phyloP scores from a whole-genome alignment of 345 rosid species.

The Rhizophora apiculata region DNA sequence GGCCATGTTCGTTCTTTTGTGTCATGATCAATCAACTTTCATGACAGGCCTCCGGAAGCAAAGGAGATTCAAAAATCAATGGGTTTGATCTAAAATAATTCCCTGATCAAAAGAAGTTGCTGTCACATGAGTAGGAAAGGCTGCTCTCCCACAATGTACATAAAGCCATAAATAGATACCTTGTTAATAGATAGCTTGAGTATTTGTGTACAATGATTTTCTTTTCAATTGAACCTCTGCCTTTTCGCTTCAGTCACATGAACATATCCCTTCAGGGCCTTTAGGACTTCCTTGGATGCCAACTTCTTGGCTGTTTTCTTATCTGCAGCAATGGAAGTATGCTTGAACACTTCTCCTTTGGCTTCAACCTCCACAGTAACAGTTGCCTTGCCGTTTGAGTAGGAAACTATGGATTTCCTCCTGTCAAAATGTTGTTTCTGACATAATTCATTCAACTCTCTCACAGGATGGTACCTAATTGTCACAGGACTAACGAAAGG shows the following conservation, averaged over 20 bases:
- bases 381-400: conserved; percentile 21
- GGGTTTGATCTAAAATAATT: too few relatives aligned
- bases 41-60: too few relatives aligned
- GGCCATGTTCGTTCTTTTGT: too few relatives aligned
- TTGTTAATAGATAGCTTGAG: too few relatives aligned
- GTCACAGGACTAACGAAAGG: conserved; percentile 66
- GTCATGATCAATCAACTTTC: too few relatives aligned
- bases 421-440: conserved; percentile 36
- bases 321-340: conserved; percentile 42
- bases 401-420: conserved; percentile 15
- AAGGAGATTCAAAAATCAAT: too few relatives aligned
- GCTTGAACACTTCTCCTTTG: conserved; percentile 30
- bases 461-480: conserved; percentile 51
- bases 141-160: too few relatives aligned
- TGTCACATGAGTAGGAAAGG: too few relatives aligned
- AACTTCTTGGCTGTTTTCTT: conserved; percentile 50
- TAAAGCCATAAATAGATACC: too few relatives aligned
- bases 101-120: too few relatives aligned
- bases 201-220: too few relatives aligned
- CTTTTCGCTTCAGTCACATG: not conserved
- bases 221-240: too few relatives aligned
- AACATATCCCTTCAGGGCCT: conserved; percentile 36
- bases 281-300: conserved; percentile 58
- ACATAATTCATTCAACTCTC: conserved; percentile 58
- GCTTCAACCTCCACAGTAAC: conserved; percentile 54